Percentiles rank a stretch among this genome's conserved stretches.
Conservation (phyloP, 306 rosid genomes). For the Glycine latifolia region DNA sequence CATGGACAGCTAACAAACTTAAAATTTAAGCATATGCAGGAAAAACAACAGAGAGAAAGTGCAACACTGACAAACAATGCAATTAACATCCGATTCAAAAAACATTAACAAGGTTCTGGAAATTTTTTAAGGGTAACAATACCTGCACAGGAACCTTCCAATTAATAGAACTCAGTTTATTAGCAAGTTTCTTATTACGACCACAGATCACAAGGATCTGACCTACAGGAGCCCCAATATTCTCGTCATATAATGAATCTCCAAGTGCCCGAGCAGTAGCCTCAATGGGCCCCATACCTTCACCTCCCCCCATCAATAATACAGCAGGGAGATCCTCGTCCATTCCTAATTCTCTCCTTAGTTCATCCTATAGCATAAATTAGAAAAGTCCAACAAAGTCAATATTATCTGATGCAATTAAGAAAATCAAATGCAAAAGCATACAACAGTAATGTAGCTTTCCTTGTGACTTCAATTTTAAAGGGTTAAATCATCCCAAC, state of each 20-base stretch:
- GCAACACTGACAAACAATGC: background rate
- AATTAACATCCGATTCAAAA: conserved; percentile 1
- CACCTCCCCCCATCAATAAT: conserved; percentile 97
- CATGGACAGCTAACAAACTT: background rate
- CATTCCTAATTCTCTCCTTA: conserved; percentile 83
- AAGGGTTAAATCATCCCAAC: background rate
- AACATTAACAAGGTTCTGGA: conserved; percentile 10
- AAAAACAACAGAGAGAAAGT: background rate
- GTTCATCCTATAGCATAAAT: conserved; percentile 62
- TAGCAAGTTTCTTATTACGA: conserved; percentile 84
- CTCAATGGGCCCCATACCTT: conserved; percentile 99
- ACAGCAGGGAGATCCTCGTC: conserved; percentile 98
- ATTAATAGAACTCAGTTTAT: conserved; percentile 67
- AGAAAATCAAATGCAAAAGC: conserved; percentile 19
- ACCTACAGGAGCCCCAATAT: conserved; percentile 72
- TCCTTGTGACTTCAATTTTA: background rate
- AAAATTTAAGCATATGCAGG: conserved; percentile 6
- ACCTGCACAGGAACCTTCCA: conserved; percentile 99
- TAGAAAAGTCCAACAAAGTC: conserved; percentile 22
- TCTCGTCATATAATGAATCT: conserved; percentile 69
- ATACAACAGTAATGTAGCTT: background rate
- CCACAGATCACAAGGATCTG: conserved; percentile 96
- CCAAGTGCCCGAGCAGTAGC: conserved; percentile 96
- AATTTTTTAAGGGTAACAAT: conserved; percentile 33
- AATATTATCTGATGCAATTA: conserved; percentile 19